phyloP scores from a whole-genome alignment of 164 flowering plant species.

The Vitis amurensis region DNA sequence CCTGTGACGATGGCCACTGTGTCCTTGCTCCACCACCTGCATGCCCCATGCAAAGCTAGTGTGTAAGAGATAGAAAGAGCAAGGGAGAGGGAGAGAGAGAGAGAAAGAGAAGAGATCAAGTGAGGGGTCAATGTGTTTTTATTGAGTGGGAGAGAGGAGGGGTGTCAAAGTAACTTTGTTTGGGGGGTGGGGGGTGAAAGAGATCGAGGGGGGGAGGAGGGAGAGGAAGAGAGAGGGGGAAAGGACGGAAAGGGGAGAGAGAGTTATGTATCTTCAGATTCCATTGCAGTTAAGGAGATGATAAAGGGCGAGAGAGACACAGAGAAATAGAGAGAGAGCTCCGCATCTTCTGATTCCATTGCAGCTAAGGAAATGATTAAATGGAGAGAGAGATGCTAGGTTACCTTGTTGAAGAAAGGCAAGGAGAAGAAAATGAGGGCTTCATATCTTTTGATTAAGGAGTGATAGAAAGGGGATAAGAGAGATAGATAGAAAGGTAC shows the following conservation, averaged over 20 bases:
- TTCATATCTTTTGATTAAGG: neutral
- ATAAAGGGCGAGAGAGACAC: no score
- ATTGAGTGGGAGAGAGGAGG: slow-evolving; percentile 6
- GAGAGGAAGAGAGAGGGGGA: no score
- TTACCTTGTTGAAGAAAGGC: slow-evolving; percentile 14
- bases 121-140: no score
- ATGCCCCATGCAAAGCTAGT: neutral
- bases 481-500: neutral
- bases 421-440: slow-evolving; percentile 6
- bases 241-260: no score
- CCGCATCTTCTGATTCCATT: no score
- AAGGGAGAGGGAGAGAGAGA: neutral
- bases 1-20: slow-evolving; percentile 81
- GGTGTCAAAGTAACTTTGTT: neutral
- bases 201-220: no score
- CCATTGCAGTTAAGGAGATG: no score
- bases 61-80: neutral
- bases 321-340: slow-evolving; percentile 8
- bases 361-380: no score
- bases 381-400: neutral
- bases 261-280: no score
- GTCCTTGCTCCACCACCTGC: slow-evolving; percentile 80
- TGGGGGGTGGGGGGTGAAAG: no score
- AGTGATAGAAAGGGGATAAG: neutral
- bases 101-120: no score